Percentiles rank a stretch among this genome's conserved stretches.
Conservation (phyloP, 495 filamentous ascomycete genomes). For the Daldinia childiae region DNA sequence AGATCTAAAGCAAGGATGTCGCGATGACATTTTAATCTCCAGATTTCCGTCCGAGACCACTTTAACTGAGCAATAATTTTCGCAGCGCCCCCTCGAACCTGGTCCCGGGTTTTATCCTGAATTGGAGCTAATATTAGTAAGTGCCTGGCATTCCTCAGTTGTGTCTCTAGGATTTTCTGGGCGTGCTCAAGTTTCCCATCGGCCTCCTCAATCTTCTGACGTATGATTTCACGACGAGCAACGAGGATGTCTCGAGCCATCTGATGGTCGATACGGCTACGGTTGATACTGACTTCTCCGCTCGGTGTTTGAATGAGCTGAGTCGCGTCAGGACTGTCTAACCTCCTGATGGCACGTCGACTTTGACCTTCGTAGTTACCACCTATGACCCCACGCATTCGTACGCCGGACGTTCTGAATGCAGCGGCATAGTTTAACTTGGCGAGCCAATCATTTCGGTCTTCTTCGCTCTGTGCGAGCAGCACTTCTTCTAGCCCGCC, state of each 20-base stretch:
- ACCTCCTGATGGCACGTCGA: constrained; percentile 73
- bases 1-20: constrained; percentile 88
- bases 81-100: constrained; percentile 83
- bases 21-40: constrained; percentile 88
- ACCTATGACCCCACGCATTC: constrained; percentile 86
- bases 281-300: constrained; percentile 73
- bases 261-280: constrained; percentile 76
- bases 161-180: constrained; percentile 79
- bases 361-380: constrained; percentile 86
- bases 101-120: constrained; percentile 83
- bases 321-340: constrained; percentile 62
- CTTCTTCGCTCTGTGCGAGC: constrained; percentile 84
- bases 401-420: constrained; percentile 90
- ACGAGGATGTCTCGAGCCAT: constrained; percentile 83
- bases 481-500: constrained; percentile 91
- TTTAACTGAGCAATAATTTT: constrained; percentile 89
- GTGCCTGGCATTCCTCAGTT: constrained; percentile 92
- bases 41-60: constrained; percentile 92
- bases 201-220: constrained; percentile 80
- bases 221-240: constrained; percentile 82
- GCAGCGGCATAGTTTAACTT: constrained; percentile 97
- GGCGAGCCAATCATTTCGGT: constrained; percentile 97
- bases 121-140: constrained; percentile 89
- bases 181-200: constrained; percentile 79
- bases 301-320: constrained; percentile 72